These are phyloP conservation scores for Oryza meridionalis DNA, from an alignment of 176 grass and related monocot species.

Conservation along the genomic window DNA sequence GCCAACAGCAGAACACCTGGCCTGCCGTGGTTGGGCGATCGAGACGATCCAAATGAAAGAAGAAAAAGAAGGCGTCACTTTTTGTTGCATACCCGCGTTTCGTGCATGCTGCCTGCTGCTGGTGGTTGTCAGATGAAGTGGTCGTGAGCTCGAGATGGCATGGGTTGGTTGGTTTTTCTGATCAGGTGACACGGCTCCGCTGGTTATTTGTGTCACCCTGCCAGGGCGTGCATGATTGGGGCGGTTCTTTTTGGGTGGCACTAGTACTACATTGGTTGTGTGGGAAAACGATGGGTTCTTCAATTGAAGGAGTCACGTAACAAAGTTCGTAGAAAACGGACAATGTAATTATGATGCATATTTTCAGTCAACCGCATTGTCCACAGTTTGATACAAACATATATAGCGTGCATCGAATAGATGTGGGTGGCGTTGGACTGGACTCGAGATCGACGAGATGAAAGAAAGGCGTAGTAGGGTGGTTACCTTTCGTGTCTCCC, in stretches of 20 bases:
- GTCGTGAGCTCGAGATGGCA: too few relatives aligned
- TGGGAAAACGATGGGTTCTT: neutral
- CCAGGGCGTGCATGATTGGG: neutral
- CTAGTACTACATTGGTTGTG: neutral
- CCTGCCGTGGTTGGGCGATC: neutral
- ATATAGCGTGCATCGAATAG: too few relatives aligned
- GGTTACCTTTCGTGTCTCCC: neutral
- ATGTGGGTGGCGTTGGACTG: neutral
- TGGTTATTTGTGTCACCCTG: neutral
- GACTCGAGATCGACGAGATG: neutral
- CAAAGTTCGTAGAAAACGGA: too few relatives aligned
- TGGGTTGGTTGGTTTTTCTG: neutral
- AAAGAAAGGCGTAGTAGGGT: neutral
- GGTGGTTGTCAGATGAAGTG: neutral
- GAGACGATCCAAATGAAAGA: neutral
- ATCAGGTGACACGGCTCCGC: too few relatives aligned
- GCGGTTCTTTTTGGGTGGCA: neutral
- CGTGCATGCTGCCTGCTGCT: neutral
- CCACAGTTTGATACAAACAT: neutral
- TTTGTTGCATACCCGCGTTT: too few relatives aligned
- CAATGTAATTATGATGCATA: too few relatives aligned
- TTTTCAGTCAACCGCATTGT: too few relatives aligned
- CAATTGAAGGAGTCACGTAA: neutral
- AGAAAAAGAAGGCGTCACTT: too few relatives aligned
- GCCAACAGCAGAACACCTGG: conserved; percentile 14